These are phyloP conservation scores for Andrographis paniculata DNA, from an alignment of 305 asterid genomes.

Conservation along the genomic window DNA sequence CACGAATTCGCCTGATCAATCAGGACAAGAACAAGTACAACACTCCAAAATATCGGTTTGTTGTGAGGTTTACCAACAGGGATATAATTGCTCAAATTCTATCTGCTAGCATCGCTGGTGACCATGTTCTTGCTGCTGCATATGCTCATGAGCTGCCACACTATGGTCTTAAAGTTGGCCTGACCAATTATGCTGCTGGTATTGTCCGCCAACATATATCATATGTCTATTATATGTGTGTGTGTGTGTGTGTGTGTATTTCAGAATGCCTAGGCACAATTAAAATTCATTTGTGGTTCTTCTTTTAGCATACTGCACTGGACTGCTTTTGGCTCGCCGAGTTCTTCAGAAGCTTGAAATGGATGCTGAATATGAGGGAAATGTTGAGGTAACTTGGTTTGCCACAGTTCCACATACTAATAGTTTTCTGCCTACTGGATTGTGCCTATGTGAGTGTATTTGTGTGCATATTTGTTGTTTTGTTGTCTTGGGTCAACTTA, in stretches of 20 bases:
- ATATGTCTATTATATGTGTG: too few species aligned
- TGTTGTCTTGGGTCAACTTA: background rate
- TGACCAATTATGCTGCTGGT: slow-evolving; percentile 69
- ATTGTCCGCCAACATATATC: background rate
- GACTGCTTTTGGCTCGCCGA: background rate
- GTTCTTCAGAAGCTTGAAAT: background rate
- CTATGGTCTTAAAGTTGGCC: slow-evolving; percentile 59
- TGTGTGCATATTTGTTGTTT: background rate
- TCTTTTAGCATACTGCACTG: background rate
- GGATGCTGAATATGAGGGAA: background rate
- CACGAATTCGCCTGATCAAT: slow-evolving; percentile 59
- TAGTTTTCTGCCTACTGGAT: background rate
- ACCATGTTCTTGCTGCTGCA: slow-evolving; percentile 51
- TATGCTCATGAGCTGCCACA: slow-evolving; percentile 52
- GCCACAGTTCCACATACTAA: background rate
- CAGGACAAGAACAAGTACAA: slow-evolving; percentile 72
- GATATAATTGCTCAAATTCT: slow-evolving; percentile 54
- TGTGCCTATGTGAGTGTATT: background rate
- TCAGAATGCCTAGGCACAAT: background rate
- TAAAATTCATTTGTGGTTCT: background rate
- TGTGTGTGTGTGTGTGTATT: too few species aligned
- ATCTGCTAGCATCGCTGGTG: slow-evolving; percentile 68
- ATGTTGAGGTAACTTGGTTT: background rate
- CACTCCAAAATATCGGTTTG: slow-evolving; percentile 55
- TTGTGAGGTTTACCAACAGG: slow-evolving; percentile 59